Percentiles rank a stretch among this genome's conserved stretches.
Evolutionary conservation across 139 green algal genomes (phyloP).

Genomic region (Tetraselmis striata): DNA sequence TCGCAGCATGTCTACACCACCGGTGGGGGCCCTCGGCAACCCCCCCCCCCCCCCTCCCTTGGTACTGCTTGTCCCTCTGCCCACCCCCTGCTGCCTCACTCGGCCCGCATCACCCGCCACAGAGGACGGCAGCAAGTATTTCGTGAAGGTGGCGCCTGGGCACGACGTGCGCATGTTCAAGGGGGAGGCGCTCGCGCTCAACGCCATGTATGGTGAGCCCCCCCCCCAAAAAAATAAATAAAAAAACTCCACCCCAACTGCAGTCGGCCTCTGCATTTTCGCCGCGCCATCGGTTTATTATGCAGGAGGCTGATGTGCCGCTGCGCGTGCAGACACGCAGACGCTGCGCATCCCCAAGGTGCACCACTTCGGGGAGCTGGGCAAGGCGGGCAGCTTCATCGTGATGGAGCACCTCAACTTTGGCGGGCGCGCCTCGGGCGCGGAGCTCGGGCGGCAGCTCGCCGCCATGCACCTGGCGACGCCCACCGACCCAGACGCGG

Average conservation of each 20-base stretch:
- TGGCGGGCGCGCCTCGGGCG: conserved; percentile 14
- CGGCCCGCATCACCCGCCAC: not conserved
- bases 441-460: conserved; percentile 65
- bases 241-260: too few species aligned
- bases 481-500: conserved; percentile 28
- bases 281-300: not conserved
- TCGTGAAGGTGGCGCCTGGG: conserved; percentile 69
- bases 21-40: conserved; percentile 15
- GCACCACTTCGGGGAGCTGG: conserved; percentile 46
- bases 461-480: conserved; percentile 81
- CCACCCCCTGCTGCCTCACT: not conserved
- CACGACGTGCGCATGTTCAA: conserved; percentile 73
- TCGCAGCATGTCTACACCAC: conserved; percentile 47
- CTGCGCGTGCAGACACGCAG: conserved; percentile 33
- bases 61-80: not conserved
- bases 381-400: conserved; percentile 67
- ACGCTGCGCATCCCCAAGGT: conserved; percentile 62
- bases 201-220: conserved; percentile 68
- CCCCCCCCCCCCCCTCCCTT: not conserved
- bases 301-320: not conserved
- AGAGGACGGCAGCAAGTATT: conserved; percentile 40
- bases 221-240: not conserved
- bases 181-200: conserved; percentile 74
- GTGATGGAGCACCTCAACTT: conserved; percentile 92
- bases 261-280: not conserved